Base-by-base conservation (phyloP, 2,329 filamentous ascomycete genomes). In the Sclerotinia subarctica region DNA sequence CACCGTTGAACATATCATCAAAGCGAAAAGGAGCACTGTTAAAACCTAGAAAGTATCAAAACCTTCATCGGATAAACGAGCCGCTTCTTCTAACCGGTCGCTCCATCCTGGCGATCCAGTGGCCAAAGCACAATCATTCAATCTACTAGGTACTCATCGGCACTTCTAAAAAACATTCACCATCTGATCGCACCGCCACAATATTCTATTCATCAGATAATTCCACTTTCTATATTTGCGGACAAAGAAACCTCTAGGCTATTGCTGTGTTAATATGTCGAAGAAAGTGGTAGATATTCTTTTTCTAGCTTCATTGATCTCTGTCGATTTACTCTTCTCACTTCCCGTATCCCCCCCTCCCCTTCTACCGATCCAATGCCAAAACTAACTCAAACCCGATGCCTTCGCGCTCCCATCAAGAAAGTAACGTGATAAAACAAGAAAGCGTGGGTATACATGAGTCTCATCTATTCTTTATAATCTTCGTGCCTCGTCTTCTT, bases 401-500 rank as follows among this genome's bases (percentile, higher is more conserved):
- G 44, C 46, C 46, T 62, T 62, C 58, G 58, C 24, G 35, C 58
- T 35, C 46, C 46, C 58, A 35, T 44, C 49, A 57, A 46, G 64
- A 42, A 49, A 57, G 21, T 26, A 46, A 47, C 17, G 19, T 44
- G n/a, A 44, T n/a, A 38, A 62, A 62, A 62, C 46, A 64, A 53
- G 62, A 64, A 64, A 65, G 63, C 51, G 49, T 66, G 64, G 64
- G 64, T 66, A 66, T 66, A 66, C 64, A 66, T 66, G 46, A 59
- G 42, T 66, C 64, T 66, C 64, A 58, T 66, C 64, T 66, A 58
- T 66, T 59, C 64, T 66, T 54, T 66, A 58, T 66, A 66, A 38
- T 49, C 26, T 57, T 65, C 63, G 63, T 65, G 57, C 51, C 51
- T 65, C 64, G 32, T 66, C 42, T 35, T 51, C 52, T 32, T 51